phyloP scores from a whole-genome alignment of 2,329 filamentous ascomycete genomes.

The Aspergillus sp. region DNA sequence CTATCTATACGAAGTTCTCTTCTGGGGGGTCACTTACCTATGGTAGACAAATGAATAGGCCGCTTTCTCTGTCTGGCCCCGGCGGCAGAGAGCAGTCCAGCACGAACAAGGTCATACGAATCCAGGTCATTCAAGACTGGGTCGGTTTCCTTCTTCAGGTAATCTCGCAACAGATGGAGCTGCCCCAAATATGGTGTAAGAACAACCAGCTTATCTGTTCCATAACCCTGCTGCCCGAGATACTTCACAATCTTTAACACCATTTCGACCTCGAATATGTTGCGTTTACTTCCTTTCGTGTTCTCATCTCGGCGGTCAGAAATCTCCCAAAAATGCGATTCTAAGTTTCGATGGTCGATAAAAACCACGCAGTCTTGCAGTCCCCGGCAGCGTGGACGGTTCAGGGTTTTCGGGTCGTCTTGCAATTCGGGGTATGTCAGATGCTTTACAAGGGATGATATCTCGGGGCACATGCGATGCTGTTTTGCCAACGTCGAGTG shows the following conservation, averaged over 20 bases:
- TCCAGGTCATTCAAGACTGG: slow-evolving; percentile 63
- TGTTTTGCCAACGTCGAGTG: slow-evolving; percentile 52
- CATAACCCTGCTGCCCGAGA: slow-evolving; percentile 63
- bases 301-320: slow-evolving; percentile 46
- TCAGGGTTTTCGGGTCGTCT: slow-evolving; percentile 46
- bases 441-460: slow-evolving; percentile 50
- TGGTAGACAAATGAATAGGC: slow-evolving; percentile 56
- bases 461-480: slow-evolving; percentile 61
- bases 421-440: slow-evolving; percentile 56
- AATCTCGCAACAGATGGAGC: slow-evolving; percentile 48
- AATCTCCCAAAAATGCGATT: slow-evolving; percentile 39
- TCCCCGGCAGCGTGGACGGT: slow-evolving; percentile 46
- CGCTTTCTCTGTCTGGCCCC: slow-evolving; percentile 46
- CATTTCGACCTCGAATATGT: slow-evolving; percentile 59
- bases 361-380: slow-evolving; percentile 56
- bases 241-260: slow-evolving; percentile 58
- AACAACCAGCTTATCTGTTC: slow-evolving; percentile 56
- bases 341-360: slow-evolving; percentile 52
- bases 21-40: slow-evolving; percentile 45
- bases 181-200: slow-evolving; percentile 67
- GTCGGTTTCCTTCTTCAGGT: slow-evolving; percentile 51
- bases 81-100: slow-evolving; percentile 52
- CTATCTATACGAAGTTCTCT: background rate
- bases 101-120: slow-evolving; percentile 52
- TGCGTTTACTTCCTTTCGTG: slow-evolving; percentile 50